Percentiles rank a stretch among this genome's conserved stretches.
Conservation (phyloP, 2,329 filamentous ascomycete species). For the Onygena corvina region DNA sequence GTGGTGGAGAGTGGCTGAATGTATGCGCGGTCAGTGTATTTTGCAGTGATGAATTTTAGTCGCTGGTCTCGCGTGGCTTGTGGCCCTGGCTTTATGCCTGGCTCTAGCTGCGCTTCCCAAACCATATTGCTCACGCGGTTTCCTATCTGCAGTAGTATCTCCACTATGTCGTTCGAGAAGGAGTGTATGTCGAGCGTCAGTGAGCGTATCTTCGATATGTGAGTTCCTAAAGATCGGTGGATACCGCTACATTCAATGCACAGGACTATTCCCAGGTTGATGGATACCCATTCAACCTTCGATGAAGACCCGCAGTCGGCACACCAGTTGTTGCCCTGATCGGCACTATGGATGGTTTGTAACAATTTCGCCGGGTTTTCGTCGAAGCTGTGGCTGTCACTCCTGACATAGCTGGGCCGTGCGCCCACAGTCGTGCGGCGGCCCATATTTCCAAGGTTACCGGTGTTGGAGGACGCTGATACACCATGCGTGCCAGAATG, state of each 20-base stretch:
- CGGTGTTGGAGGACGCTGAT: conserved; percentile 29
- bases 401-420: conserved; percentile 58
- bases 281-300: conserved; percentile 98
- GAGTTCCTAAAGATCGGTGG: conserved; percentile 86
- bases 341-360: conserved; percentile 74
- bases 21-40: conserved; percentile 76
- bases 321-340: conserved; percentile 86
- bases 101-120: conserved; percentile 80
- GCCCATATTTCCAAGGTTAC: conserved; percentile 48
- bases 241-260: conserved; percentile 98
- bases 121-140: conserved; percentile 94
- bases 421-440: conserved; percentile 87
- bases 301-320: conserved; percentile 84
- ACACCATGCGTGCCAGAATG: conserved; percentile 44
- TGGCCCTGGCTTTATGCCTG: conserved; percentile 57
- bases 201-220: conserved; percentile 94
- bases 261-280: conserved; percentile 89
- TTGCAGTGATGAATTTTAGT: conserved; percentile 86
- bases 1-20: conserved; percentile 62
- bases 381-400: conserved; percentile 59
- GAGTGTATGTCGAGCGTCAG: conserved; percentile 90
- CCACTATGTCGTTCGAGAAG: conserved; percentile 93
- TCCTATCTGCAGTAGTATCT: conserved; percentile 78
- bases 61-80: conserved; percentile 79
- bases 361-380: conserved; percentile 77